These are phyloP conservation scores for Macrotyloma uniflorum DNA, from an alignment of 306 rosid genomes.

Conservation along the genomic window DNA sequence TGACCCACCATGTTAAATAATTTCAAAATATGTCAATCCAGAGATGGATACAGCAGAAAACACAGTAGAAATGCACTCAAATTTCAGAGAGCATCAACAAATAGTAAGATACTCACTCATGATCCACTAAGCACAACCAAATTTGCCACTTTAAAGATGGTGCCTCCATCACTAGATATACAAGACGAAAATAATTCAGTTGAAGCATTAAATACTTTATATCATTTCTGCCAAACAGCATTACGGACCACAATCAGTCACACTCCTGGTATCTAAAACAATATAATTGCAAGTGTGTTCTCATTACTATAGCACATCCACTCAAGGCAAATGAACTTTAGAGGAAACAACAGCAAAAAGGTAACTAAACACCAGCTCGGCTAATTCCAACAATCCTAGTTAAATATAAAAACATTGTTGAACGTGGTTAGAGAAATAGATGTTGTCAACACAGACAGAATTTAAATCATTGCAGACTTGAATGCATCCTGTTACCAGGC, in stretches of 20 bases:
- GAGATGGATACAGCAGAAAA: slow-evolving; percentile 19
- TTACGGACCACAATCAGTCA: not conserved
- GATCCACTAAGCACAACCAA: slow-evolving; percentile 11
- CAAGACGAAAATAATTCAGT: not conserved
- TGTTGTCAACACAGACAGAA: not conserved
- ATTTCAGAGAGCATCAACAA: slow-evolving; percentile 13
- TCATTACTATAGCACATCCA: slow-evolving; percentile 10
- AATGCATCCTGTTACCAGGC: slow-evolving; percentile 2
- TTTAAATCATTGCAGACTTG: slow-evolving; percentile 11
- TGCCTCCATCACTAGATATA: slow-evolving; percentile 8
- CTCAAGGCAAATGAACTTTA: slow-evolving; percentile 17
- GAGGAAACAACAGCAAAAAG: slow-evolving; percentile 8
- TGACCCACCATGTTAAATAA: slow-evolving; percentile 21
- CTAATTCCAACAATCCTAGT: not conserved
- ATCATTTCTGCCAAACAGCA: slow-evolving; percentile 22
- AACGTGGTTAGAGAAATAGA: not conserved
- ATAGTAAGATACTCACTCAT: slow-evolving; percentile 3
- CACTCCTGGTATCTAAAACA: not conserved
- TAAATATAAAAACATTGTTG: not conserved
- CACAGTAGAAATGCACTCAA: slow-evolving; percentile 12
- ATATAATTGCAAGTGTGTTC: not conserved
- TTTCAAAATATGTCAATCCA: slow-evolving; percentile 16
- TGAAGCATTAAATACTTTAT: slow-evolving; percentile 14
- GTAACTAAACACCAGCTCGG: slow-evolving; percentile 14
- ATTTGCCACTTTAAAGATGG: slow-evolving; percentile 30